Evolutionary conservation across 176 grass and related monocot genomes (phyloP).

Genomic region (Phragmites australis): DNA sequence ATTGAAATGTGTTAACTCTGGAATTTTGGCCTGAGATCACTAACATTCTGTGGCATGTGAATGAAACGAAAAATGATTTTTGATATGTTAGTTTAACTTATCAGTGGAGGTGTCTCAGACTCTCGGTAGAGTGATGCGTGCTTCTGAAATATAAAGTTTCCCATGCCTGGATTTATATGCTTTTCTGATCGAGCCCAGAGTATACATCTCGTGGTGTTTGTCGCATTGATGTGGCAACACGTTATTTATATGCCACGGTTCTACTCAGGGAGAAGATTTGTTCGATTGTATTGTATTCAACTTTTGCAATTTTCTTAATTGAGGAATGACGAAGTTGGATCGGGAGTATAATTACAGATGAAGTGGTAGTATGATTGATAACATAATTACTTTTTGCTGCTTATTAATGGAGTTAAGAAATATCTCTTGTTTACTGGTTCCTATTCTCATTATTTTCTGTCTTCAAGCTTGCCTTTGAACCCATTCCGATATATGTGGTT

Average conservation of each 20-base stretch:
- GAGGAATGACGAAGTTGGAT: not conserved
- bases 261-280: not conserved
- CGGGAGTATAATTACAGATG: conserved; percentile 10
- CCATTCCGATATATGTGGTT: not conserved
- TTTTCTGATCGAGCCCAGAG: not conserved
- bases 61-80: not conserved
- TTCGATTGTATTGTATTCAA: not conserved
- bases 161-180: not conserved
- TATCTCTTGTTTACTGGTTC: not conserved
- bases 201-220: not conserved
- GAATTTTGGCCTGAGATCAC: not conserved
- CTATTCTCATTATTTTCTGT: not conserved
- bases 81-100: not conserved
- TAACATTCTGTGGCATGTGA: not conserved
- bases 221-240: not conserved
- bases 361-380: not conserved
- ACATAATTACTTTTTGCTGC: not conserved
- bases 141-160: not conserved
- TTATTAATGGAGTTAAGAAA: not conserved
- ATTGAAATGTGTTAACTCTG: not conserved
- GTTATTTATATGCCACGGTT: not conserved
- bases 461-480: not conserved
- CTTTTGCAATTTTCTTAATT: not conserved
- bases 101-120: not conserved
- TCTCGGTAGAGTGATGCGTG: too few relatives aligned